phyloP scores from a whole-genome alignment of 805 yeast species.

The Wickerhamomyces alni region DNA sequence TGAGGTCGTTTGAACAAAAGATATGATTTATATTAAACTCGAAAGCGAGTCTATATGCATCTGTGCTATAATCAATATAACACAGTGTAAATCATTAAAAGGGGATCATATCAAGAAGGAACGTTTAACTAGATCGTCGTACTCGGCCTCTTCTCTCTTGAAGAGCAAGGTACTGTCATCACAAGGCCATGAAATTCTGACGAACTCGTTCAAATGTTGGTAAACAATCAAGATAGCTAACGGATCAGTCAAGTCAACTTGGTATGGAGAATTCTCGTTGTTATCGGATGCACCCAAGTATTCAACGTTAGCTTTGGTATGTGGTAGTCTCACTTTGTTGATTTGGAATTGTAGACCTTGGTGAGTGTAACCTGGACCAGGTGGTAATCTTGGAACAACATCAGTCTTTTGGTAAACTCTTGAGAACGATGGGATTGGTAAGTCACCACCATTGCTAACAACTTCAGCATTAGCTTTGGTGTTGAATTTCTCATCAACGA shows the following conservation, averaged over 20 bases:
- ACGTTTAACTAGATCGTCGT: not conserved
- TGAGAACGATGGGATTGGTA: constrained; percentile 28
- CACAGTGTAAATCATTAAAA: not conserved
- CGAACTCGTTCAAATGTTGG: constrained; percentile 17
- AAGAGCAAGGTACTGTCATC: constrained; percentile 1
- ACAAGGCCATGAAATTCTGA: constrained; percentile 20
- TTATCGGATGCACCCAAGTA: constrained; percentile 15
- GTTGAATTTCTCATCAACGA: constrained; percentile 45
- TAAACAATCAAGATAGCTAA: constrained; percentile 10
- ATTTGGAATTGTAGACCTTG: constrained; percentile 28
- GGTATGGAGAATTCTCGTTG: constrained; percentile 6
- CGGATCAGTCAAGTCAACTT: constrained; percentile 6
- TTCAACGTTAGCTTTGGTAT: constrained; percentile 16
- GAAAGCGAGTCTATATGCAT: no score
- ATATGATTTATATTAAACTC: no score
- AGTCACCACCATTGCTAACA: constrained; percentile 26
- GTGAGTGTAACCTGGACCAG: constrained; percentile 31
- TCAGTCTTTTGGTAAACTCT: constrained; percentile 57
- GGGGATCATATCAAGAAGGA: not conserved
- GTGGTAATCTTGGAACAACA: constrained; percentile 55
- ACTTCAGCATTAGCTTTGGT: constrained; percentile 27
- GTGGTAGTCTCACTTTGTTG: constrained; percentile 30
- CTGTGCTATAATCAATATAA: not conserved
- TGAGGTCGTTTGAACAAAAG: not conserved
- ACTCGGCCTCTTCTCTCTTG: not conserved